Conservation (phyloP, 2,329 filamentous ascomycete genomes). For the Cladophialophora immunda region DNA sequence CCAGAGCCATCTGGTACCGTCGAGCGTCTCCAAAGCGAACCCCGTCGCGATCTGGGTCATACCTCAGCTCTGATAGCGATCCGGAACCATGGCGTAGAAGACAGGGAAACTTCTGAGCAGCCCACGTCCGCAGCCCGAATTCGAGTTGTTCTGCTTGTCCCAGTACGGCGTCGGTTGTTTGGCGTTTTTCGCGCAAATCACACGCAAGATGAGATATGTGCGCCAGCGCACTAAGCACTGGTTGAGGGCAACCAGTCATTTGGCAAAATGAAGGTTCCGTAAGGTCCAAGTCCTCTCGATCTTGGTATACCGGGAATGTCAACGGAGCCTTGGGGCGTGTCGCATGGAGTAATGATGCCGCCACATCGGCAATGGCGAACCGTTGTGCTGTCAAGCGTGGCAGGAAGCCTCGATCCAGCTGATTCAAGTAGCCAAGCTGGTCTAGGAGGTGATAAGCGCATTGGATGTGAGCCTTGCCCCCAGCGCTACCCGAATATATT, state of each 20-base stretch:
- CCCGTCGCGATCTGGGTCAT: too few relatives aligned
- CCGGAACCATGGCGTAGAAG: too few relatives aligned
- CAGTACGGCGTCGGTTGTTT: too few relatives aligned
- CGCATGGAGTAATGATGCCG: neutral
- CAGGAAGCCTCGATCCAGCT: neutral
- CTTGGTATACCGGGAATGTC: too few relatives aligned
- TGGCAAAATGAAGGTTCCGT: neutral
- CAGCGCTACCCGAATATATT: neutral
- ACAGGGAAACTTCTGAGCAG: too few relatives aligned
- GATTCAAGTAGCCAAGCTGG: neutral
- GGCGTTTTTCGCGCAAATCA: too few relatives aligned
- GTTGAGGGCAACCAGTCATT: slow-evolving; percentile 8
- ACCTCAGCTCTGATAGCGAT: too few relatives aligned
- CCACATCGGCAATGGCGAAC: slow-evolving; percentile 4
- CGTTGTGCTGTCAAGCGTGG: neutral
- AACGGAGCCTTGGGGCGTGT: too few relatives aligned
- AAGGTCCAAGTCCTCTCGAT: neutral
- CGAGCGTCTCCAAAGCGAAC: too few relatives aligned
- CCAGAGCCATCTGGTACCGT: too few relatives aligned
- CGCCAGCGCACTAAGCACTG: slow-evolving; percentile 1
- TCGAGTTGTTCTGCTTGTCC: too few relatives aligned
- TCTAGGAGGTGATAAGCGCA: neutral
- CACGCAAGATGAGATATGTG: slow-evolving; percentile 3
- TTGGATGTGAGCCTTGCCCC: neutral
- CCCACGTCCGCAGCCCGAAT: too few relatives aligned